Evolutionary conservation across 352 stramenopile genomes (phyloP), one percentile per base, ranked within the genome.

Genomic region (Phytophthora parvispora): DNA sequence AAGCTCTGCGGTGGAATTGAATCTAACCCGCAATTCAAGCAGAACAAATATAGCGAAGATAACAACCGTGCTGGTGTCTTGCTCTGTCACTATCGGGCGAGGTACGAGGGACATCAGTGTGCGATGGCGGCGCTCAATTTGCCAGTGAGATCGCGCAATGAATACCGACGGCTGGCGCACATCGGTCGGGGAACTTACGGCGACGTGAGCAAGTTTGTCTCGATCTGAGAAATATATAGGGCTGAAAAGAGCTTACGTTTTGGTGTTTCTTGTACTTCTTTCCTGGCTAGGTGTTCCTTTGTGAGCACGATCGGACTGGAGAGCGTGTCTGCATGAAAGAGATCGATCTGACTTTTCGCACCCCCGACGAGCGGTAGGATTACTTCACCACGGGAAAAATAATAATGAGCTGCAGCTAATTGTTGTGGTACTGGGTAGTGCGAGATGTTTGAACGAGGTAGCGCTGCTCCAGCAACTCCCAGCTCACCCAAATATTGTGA

Each of bases 101-200:
- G n/a, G n/a, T n/a, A n/a, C n/a, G n/a, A n/a, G n/a, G n/a, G n/a
- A n/a, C n/a, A n/a, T 22, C 10, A 36, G 25, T 25, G 2, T 10
- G 12, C 16, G 3, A 67, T 67, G 59, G 18, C 24, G 56, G 32
- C 28, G 7, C 9, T 28, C 28, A 31, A 48, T 18, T n/a, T 79
- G 1, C 74, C 48, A 13, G 58, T 60, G 6, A 79, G 74, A 51
- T 34, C 57, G 18, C 60, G 50, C 18, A 49, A 74, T 16, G 61
- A 59, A 22, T 90, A 83, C 56, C 59, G 51, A 4, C 28, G 76
- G 31, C 27, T 83, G 3, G 67, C 66, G 38, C 69, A 83, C 29
- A 84, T 92, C 66, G 79, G 80, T 27, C 78, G 75, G 10, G 84
- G 84, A 3, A 67, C 74, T 8, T 92, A 79, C 25, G 84, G 74